phyloP scores from a whole-genome alignment of 805 yeast species.

The Dipodascopsis uninucleata region DNA sequence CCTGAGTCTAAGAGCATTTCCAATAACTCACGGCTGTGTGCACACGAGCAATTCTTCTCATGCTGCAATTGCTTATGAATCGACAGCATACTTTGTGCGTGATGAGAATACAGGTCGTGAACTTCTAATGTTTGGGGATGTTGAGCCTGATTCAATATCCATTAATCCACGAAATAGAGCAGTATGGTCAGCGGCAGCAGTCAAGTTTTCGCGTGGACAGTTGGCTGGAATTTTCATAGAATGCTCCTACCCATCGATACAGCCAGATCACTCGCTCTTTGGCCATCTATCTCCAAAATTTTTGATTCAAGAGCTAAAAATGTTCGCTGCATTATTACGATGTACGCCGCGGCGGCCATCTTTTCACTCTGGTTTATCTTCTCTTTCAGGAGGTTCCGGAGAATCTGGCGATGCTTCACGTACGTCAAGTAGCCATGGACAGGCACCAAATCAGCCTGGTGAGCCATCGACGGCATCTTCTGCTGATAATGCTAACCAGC shows the following conservation, averaged over 20 bases:
- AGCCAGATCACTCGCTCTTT: conserved; percentile 50
- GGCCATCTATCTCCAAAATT: conserved; percentile 78
- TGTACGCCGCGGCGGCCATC: conserved; percentile 6
- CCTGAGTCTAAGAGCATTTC: conserved; percentile 24
- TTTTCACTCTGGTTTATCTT: not conserved
- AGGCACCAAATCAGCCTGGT: too few species aligned
- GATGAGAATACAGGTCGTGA: conserved; percentile 37
- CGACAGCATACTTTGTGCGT: conserved; percentile 59
- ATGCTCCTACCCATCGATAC: conserved; percentile 59
- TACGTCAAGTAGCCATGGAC: not conserved
- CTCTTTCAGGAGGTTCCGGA: not conserved
- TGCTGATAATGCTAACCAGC: too few species aligned
- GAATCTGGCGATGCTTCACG: not conserved
- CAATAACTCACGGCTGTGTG: conserved; percentile 40
- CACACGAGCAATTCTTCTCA: conserved; percentile 18
- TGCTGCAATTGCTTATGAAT: conserved; percentile 36
- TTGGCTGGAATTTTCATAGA: conserved; percentile 66
- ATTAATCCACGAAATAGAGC: conserved; percentile 36
- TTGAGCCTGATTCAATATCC: conserved; percentile 63
- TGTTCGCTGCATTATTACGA: conserved; percentile 38
- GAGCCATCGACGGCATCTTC: too few species aligned
- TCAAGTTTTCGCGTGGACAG: conserved; percentile 40
- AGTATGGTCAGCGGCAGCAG: conserved; percentile 59
- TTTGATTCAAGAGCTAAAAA: conserved; percentile 54
- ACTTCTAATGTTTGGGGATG: conserved; percentile 75